A percentile compares a stretch with the other conserved stretches of the same genome.
Conservation (phyloP, 306 rosid species). For the Gastrolobium bilobum region DNA sequence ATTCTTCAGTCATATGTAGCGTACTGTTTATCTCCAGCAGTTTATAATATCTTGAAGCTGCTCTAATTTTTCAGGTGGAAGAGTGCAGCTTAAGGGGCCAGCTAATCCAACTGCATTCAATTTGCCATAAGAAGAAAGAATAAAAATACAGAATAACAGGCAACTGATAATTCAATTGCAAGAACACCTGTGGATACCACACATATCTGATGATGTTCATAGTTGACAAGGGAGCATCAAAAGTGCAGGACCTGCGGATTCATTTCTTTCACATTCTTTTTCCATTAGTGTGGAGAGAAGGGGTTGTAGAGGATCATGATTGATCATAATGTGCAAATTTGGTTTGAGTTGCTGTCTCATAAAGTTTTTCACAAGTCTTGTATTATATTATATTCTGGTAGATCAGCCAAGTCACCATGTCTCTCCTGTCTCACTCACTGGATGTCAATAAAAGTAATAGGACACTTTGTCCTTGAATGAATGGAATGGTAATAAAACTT, state of each 20-base stretch:
- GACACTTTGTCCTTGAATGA: constrained; percentile 50
- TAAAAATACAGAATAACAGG: constrained; percentile 34
- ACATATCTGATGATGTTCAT: constrained; percentile 41
- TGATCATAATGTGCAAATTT: constrained; percentile 25
- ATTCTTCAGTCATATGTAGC: neutral
- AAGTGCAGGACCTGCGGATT: constrained; percentile 24
- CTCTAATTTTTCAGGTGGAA: constrained; percentile 69
- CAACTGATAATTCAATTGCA: constrained; percentile 38
- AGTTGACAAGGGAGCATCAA: constrained; percentile 33
- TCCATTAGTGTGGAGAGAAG: constrained; percentile 45
- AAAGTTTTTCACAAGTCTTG: constrained; percentile 21
- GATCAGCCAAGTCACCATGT: constrained; percentile 18
- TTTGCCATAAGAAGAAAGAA: constrained; percentile 42
- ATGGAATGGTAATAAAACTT: constrained; percentile 26
- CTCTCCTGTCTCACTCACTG: constrained; percentile 43
- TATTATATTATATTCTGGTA: neutral
- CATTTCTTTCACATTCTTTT: constrained; percentile 48
- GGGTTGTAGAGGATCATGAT: constrained; percentile 38
- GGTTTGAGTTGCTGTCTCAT: constrained; percentile 25
- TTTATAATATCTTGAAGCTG: constrained; percentile 34
- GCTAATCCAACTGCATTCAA: constrained; percentile 62
- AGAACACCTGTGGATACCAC: constrained; percentile 39
- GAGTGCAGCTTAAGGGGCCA: constrained; percentile 86
- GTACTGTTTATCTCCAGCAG: constrained; percentile 8
- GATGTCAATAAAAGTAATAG: constrained; percentile 48